A percentile compares a stretch with the other conserved stretches of the same genome.
phyloP scores from a whole-genome alignment of 495 filamentous ascomycete species.

The Penicillium argentinense region DNA sequence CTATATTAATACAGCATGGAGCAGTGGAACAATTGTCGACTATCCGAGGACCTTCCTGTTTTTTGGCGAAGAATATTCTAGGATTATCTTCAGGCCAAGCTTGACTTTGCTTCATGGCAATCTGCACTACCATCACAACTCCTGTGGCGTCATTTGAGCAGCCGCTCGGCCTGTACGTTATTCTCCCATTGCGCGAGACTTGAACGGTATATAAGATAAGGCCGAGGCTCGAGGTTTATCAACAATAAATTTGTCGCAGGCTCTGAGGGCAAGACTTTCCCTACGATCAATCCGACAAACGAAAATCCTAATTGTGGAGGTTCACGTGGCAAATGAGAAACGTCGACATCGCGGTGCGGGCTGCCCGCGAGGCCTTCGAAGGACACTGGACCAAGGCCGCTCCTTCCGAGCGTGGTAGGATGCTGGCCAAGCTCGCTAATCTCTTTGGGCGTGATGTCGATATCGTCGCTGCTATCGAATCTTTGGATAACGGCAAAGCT shows the following conservation, averaged over 20 bases:
- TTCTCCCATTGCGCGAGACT: neutral
- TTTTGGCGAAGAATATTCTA: too few relatives aligned
- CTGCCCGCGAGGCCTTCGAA: conserved; percentile 83
- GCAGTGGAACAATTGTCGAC: too few relatives aligned
- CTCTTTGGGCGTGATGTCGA: conserved; percentile 75
- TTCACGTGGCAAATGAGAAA: conserved; percentile 86
- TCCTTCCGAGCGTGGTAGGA: conserved; percentile 68
- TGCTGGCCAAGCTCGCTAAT: conserved; percentile 75
- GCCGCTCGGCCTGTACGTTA: conserved; percentile 79
- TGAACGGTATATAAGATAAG: neutral
- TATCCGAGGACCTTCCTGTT: too few relatives aligned
- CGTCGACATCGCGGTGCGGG: conserved; percentile 77
- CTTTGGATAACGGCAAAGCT: conserved; percentile 91
- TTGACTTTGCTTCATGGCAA: too few relatives aligned
- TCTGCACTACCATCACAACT: conserved; percentile 31
- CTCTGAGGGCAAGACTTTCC: conserved; percentile 72
- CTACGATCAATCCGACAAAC: conserved; percentile 63
- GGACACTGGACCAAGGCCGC: conserved; percentile 67
- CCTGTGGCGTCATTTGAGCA: conserved; percentile 62
- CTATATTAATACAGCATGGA: too few relatives aligned
- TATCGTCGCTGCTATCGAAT: conserved; percentile 73
- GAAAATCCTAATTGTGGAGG: conserved; percentile 69
- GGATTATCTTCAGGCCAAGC: too few relatives aligned
- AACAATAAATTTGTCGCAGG: conserved; percentile 90
- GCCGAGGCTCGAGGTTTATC: conserved; percentile 70